Conservation (phyloP, 257 asterid genomes). For the Salvia miltiorrhiza region DNA sequence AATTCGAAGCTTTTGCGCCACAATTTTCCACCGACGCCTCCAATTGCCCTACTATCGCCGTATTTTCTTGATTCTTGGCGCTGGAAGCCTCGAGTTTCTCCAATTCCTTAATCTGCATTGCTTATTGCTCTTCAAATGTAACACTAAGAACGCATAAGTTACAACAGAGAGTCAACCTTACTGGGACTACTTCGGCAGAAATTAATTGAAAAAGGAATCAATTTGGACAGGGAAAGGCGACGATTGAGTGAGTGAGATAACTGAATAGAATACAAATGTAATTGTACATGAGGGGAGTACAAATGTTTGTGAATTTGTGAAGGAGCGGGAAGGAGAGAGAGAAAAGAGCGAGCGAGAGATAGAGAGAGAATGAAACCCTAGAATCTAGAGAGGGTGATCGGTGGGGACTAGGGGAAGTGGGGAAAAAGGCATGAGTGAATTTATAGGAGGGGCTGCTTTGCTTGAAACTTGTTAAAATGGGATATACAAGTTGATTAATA, state of each 20-base stretch:
- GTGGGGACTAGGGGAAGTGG: not conserved
- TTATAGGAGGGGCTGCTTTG: slow-evolving; percentile 6
- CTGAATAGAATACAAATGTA: not conserved
- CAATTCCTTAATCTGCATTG: slow-evolving; percentile 52
- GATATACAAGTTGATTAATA: too few species aligned
- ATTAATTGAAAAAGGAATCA: not conserved
- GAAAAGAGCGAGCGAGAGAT: not conserved
- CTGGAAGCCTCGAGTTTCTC: slow-evolving; percentile 34
- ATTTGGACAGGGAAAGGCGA: not conserved
- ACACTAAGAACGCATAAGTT: not conserved
- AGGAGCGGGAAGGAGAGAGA: slow-evolving; percentile 19
- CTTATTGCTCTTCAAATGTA: slow-evolving; percentile 16
- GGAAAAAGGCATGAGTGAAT: not conserved
- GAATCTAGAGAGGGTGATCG: slow-evolving; percentile 25
- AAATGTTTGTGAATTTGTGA: not conserved
- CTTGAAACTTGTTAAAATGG: too few species aligned
- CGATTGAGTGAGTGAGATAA: not conserved
- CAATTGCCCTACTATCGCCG: slow-evolving; percentile 11
- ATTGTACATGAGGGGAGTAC: not conserved
- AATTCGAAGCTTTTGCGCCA: slow-evolving; percentile 27
- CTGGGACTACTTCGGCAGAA: not conserved
- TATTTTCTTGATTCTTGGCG: slow-evolving; percentile 18
- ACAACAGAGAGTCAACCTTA: not conserved
- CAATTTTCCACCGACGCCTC: slow-evolving; percentile 29
- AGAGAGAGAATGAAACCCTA: slow-evolving; percentile 47